Base-by-base conservation (phyloP, 2,329 filamentous ascomycete species). In the Ceratocystis smalleyi region DNA sequence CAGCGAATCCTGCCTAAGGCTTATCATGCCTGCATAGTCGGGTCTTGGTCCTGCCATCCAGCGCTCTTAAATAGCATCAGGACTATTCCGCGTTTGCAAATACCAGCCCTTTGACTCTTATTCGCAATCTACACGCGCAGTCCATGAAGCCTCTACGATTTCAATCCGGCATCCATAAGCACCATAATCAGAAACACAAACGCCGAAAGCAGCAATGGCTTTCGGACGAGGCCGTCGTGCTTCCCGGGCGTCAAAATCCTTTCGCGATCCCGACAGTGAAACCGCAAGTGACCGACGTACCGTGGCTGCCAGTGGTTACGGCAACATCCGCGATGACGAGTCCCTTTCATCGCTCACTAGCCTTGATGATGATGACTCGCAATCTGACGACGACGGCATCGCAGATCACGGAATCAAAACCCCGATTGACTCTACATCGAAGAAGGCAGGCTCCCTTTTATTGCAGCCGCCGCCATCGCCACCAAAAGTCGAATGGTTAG, bases 401-500 rank as follows among this genome's bases (percentile, higher is more conserved):
- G 35, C 35, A 12, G 35, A 40, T 15, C 35, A 40, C 4, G 4
- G 10, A 40, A 15, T 10, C 35, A 40, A 40, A 12, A 1, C 3
- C 35, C 10, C 35, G 8, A 5, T 15, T 40, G 35, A 40, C 35
- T 40, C 35, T 40, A 40, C 12, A 40, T 40, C 12, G 15, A 40
- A 40, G 35, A 40, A 3, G 30, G 8, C 24, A 19, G 5, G n/a
- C 43, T 12, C 24, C n/a, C 2, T 12, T 15, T 40, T 43, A 19
- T 32, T 22, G 19, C 43, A 19, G 4, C 43, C 15, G 22, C 47
- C 27, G 3, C 69, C 51, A 17, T 54, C 40, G 47, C 30, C 40
- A 27, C 43, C 73, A 2, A 69, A 74, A 66, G 75, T 86, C 62
- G 83, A 89, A 77, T 87, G 85, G 79, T 81, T 92, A 45, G 86